These are phyloP conservation scores for Hyphopichia homilentoma DNA, from an alignment of 805 yeast genomes.

Conservation along the genomic window DNA sequence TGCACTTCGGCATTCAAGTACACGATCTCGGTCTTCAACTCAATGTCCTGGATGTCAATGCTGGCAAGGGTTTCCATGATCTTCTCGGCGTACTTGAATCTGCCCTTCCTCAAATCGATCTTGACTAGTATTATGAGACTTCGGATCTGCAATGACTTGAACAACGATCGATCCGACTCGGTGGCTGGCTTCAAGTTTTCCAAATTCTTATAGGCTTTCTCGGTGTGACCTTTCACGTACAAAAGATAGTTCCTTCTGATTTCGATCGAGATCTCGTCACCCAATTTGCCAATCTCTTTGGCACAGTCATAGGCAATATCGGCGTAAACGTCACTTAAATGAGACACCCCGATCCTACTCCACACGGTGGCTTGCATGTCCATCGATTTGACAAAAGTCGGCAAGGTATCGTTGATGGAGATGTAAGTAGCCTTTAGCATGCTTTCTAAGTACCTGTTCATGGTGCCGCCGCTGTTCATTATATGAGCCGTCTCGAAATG, in stretches of 20 bases:
- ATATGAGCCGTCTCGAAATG: slow-evolving; percentile 59
- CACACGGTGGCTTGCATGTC: slow-evolving; percentile 45
- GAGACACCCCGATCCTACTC: slow-evolving; percentile 49
- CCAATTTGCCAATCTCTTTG: slow-evolving; percentile 25
- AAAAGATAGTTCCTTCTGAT: slow-evolving; percentile 37
- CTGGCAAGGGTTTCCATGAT: slow-evolving; percentile 26
- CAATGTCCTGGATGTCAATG: slow-evolving; percentile 29
- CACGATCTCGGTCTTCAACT: slow-evolving; percentile 24
- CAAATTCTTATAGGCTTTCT: slow-evolving; percentile 33
- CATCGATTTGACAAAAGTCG: slow-evolving; percentile 44
- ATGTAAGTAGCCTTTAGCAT: slow-evolving; percentile 53
- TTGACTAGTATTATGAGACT: slow-evolving; percentile 36
- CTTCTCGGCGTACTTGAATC: slow-evolving; percentile 29
- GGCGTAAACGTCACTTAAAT: slow-evolving; percentile 45
- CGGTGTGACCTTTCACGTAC: slow-evolving; percentile 39
- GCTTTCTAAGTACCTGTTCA: slow-evolving; percentile 49
- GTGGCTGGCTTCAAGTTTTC: slow-evolving; percentile 23
- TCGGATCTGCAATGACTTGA: slow-evolving; percentile 39
- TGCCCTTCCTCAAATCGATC: slow-evolving; percentile 35
- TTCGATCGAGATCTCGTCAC: slow-evolving; percentile 36
- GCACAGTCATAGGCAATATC: slow-evolving; percentile 44
- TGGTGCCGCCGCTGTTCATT: slow-evolving; percentile 48
- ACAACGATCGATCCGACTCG: slow-evolving; percentile 33
- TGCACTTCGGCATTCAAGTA: slow-evolving; percentile 25
- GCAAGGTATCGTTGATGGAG: slow-evolving; percentile 45